A percentile compares a stretch with the other conserved stretches of the same genome.
Conservation (phyloP, 306 rosid species). For the Vigna unguiculata region DNA sequence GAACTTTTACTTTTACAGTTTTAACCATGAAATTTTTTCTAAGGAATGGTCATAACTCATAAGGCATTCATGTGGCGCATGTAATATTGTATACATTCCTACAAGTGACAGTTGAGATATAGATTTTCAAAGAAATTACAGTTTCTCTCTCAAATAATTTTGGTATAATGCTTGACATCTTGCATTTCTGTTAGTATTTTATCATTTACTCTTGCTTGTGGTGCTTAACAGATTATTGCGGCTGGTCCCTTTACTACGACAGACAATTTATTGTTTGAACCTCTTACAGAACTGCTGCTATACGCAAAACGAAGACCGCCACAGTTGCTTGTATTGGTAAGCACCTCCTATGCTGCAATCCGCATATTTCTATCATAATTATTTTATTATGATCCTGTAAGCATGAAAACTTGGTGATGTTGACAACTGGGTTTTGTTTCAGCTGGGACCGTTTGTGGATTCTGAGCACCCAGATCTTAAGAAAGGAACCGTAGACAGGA, state of each 20-base stretch:
- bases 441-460: conserved; percentile 97
- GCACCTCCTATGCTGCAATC: conserved; percentile 35
- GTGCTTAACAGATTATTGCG: conserved; percentile 78
- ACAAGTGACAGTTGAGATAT: conserved; percentile 9
- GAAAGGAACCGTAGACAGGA: conserved; percentile 75
- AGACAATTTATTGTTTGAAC: conserved; percentile 91
- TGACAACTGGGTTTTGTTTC: conserved; percentile 46
- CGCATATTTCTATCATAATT: conserved; percentile 22
- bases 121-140: background rate
- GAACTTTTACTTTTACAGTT: conserved; percentile 15
- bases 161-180: conserved; percentile 2
- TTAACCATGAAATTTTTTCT: background rate
- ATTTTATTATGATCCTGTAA: conserved; percentile 11
- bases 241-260: conserved; percentile 93
- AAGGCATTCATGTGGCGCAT: conserved; percentile 5
- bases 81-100: conserved; percentile 19
- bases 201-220: conserved; percentile 24
- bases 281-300: conserved; percentile 78
- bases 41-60: conserved; percentile 3
- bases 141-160: conserved; percentile 18
- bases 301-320: conserved; percentile 86
- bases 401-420: conserved; percentile 30
- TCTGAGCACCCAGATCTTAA: conserved; percentile 87
- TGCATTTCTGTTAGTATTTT: conserved; percentile 27
- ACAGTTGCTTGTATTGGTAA: conserved; percentile 85